Conservation (phyloP, 2,329 filamentous ascomycete species). For the Ceratocystis lukuohia region DNA sequence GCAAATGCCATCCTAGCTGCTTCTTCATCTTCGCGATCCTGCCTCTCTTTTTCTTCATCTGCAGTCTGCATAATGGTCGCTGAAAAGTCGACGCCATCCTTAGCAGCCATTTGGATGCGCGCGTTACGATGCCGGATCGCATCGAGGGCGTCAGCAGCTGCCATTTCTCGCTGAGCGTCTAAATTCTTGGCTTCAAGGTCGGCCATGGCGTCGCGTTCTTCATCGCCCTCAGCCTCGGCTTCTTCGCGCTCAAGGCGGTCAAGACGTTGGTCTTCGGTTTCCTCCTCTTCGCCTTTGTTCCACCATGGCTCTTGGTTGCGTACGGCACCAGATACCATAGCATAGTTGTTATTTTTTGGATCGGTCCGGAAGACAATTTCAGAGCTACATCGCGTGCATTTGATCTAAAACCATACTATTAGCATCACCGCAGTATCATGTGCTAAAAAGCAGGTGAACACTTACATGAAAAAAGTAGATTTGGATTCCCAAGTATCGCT, state of each 20-base stretch:
- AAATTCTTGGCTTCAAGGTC: slow-evolving; percentile 87
- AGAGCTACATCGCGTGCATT: slow-evolving; percentile 71
- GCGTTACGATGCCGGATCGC: slow-evolving; percentile 90
- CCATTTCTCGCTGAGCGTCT: slow-evolving; percentile 92
- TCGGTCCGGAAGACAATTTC: slow-evolving; percentile 93
- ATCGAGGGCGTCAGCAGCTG: slow-evolving; percentile 86
- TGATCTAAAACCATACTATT: slow-evolving; percentile 35
- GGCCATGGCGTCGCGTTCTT: slow-evolving; percentile 83
- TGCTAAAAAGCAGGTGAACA: slow-evolving; percentile 1
- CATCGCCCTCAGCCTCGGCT: slow-evolving; percentile 45
- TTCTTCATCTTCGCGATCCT: slow-evolving; percentile 74
- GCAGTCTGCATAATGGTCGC: slow-evolving; percentile 38
- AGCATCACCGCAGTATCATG: background rate
- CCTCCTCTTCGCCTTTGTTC: slow-evolving; percentile 45
- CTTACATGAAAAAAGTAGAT: slow-evolving; percentile 67
- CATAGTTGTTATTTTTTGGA: slow-evolving; percentile 88
- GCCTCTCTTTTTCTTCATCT: slow-evolving; percentile 47
- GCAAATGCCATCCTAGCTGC: slow-evolving; percentile 67
- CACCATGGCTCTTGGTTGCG: slow-evolving; percentile 91
- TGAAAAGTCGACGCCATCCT: slow-evolving; percentile 50
- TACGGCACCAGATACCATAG: slow-evolving; percentile 66
- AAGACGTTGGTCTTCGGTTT: slow-evolving; percentile 76
- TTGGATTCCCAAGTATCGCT: slow-evolving; percentile 77
- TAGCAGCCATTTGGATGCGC: slow-evolving; percentile 61
- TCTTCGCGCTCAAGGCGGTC: slow-evolving; percentile 72